phyloP scores from a whole-genome alignment of 371 early-diverging fungal species.

The Apophysomyces ossiformis region DNA sequence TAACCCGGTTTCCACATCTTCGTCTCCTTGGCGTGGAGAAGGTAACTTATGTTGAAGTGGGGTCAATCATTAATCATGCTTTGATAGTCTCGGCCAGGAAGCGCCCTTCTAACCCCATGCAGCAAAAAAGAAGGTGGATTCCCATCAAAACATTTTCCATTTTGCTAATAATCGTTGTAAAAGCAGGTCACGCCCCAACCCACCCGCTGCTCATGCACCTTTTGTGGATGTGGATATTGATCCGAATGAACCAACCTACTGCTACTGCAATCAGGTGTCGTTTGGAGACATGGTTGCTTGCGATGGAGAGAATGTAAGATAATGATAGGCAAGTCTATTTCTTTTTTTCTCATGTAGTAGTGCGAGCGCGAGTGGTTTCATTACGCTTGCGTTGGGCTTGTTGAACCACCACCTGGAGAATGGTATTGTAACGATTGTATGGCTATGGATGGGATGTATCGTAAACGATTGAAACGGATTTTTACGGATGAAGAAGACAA shows the following conservation, averaged over 20 bases:
- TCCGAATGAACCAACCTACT: constrained; percentile 95
- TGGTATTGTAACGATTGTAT: constrained; percentile 87
- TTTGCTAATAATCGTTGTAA: background rate
- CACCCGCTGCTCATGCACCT: constrained; percentile 26
- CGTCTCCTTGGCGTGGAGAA: constrained; percentile 9
- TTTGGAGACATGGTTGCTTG: constrained; percentile 99
- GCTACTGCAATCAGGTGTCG: constrained; percentile 94
- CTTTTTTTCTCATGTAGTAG: constrained; percentile 36
- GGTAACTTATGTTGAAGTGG: constrained; percentile 3
- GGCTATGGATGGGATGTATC: constrained; percentile 35
- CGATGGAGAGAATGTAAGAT: constrained; percentile 84
- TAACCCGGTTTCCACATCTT: background rate
- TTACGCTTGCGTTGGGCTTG: constrained; percentile 88
- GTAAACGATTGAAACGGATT: constrained; percentile 33
- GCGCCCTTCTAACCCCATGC: background rate
- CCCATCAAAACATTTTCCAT: no score
- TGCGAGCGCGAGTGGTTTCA: constrained; percentile 97
- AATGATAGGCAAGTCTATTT: background rate
- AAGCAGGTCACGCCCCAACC: constrained; percentile 35
- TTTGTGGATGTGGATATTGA: constrained; percentile 80
- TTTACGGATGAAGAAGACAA: constrained; percentile 1
- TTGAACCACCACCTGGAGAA: constrained; percentile 84
- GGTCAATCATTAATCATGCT: background rate
- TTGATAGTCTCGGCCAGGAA: constrained; percentile 6
- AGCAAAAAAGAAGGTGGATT: constrained; percentile 6